Conservation (phyloP, 148 eudicot species). For the Chenopodium album region DNA sequence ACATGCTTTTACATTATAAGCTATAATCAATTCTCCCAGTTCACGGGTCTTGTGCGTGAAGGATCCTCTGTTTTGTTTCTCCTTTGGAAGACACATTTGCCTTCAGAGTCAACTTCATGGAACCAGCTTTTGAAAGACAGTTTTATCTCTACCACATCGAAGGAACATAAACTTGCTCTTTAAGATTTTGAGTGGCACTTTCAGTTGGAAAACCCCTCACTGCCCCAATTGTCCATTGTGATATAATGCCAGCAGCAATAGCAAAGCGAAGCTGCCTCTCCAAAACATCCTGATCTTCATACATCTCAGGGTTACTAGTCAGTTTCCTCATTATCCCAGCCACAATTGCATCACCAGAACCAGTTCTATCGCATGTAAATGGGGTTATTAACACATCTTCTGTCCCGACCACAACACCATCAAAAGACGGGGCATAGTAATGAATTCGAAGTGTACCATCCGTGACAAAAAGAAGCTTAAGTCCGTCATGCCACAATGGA, state of each 20-base stretch:
- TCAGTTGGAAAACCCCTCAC: slow-evolving; percentile 77
- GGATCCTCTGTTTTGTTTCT: neutral
- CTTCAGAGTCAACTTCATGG: neutral
- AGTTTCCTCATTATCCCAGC: slow-evolving; percentile 92
- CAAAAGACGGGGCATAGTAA: slow-evolving; percentile 68
- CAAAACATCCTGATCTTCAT: slow-evolving; percentile 55
- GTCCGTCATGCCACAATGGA: slow-evolving; percentile 78
- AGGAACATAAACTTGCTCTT: slow-evolving; percentile 80
- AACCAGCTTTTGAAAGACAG: neutral
- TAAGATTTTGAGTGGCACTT: slow-evolving; percentile 78
- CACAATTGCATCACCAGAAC: slow-evolving; percentile 92
- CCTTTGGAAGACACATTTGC: neutral
- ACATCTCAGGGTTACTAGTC: slow-evolving; percentile 70
- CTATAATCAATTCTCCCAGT: neutral
- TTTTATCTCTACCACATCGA: slow-evolving; percentile 62
- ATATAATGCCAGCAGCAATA: slow-evolving; percentile 76
- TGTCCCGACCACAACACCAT: slow-evolving; percentile 85
- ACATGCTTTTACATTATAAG: neutral
- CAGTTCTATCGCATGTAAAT: slow-evolving; percentile 85
- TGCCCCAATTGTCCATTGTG: slow-evolving; percentile 91
- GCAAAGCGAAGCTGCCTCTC: slow-evolving; percentile 83
- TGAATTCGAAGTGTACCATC: slow-evolving; percentile 89
- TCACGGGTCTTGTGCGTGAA: neutral
- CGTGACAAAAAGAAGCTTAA: slow-evolving; percentile 80
- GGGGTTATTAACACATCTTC: slow-evolving; percentile 95